Conservation (phyloP, 2,329 filamentous ascomycete genomes). For the Penicillium oxalicum region DNA sequence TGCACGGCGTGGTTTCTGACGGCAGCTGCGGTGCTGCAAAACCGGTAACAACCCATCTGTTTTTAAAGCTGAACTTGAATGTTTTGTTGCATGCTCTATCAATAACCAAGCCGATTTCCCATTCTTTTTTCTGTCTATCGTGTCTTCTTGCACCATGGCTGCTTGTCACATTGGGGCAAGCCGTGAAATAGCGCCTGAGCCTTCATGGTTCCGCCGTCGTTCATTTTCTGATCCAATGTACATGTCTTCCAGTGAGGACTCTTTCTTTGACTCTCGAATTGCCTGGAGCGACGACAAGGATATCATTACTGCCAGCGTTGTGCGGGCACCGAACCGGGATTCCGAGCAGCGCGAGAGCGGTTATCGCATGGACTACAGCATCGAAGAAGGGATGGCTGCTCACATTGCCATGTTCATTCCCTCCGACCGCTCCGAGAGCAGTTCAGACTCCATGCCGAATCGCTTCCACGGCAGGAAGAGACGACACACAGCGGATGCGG, state of each 20-base stretch:
- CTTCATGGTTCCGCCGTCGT: not conserved
- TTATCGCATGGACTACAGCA: slow-evolving; percentile 9
- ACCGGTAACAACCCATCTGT: too few species aligned
- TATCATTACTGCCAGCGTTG: slow-evolving; percentile 34
- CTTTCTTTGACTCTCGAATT: slow-evolving; percentile 18
- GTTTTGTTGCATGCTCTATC: too few species aligned
- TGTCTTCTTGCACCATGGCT: slow-evolving; percentile 8
- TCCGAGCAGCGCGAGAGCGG: slow-evolving; percentile 5
- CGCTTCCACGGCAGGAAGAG: not conserved
- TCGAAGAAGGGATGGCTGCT: slow-evolving; percentile 21
- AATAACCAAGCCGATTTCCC: not conserved
- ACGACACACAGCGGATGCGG: slow-evolving; percentile 6
- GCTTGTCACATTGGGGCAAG: not conserved
- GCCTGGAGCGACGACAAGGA: slow-evolving; percentile 32
- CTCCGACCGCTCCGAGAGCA: slow-evolving; percentile 7
- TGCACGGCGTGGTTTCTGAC: slow-evolving; percentile 3
- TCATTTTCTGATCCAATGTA: slow-evolving; percentile 7
- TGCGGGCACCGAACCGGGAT: slow-evolving; percentile 25
- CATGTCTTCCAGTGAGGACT: slow-evolving; percentile 4
- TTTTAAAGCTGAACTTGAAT: too few species aligned
- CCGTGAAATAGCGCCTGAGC: not conserved
- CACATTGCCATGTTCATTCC: slow-evolving; percentile 28
- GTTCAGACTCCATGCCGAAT: slow-evolving; percentile 2
- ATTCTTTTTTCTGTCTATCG: not conserved
- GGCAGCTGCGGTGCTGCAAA: slow-evolving; percentile 17